Evolutionary conservation across 805 yeast species (phyloP).

Genomic region (Saturnispora mendoncae): DNA sequence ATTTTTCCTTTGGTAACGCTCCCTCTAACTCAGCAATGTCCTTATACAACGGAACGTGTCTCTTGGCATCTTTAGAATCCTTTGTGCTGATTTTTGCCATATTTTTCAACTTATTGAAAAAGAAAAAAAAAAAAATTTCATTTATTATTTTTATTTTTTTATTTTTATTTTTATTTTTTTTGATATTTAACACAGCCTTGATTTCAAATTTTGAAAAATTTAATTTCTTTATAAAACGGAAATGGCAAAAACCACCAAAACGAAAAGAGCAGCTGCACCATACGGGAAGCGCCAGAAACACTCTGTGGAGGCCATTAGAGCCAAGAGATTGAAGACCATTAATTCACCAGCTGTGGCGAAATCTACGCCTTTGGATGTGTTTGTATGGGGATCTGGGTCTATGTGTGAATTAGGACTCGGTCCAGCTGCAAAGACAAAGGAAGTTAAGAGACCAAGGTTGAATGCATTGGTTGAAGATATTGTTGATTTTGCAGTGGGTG

Average conservation of each 20-base stretch:
- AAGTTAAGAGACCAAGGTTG: slow-evolving; percentile 91
- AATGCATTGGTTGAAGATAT: slow-evolving; percentile 69
- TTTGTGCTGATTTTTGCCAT: slow-evolving; percentile 59
- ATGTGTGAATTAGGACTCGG: slow-evolving; percentile 99
- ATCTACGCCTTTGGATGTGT: slow-evolving; percentile 55
- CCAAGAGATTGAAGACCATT: slow-evolving; percentile 41
- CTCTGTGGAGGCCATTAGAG: slow-evolving; percentile 38
- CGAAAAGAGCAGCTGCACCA: slow-evolving; percentile 25
- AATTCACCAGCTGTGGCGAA: slow-evolving; percentile 32
- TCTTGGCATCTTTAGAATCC: slow-evolving; percentile 45
- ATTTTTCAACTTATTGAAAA: slow-evolving; percentile 17
- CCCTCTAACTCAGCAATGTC: slow-evolving; percentile 75
- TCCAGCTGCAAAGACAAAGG: slow-evolving; percentile 82
- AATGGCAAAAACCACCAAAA: slow-evolving; percentile 31
- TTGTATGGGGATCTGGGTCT: slow-evolving; percentile 94
- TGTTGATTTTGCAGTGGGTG: slow-evolving; percentile 89
- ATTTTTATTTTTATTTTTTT: background rate
- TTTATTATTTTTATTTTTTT: too few species aligned
- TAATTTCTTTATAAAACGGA: background rate
- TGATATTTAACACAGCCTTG: slow-evolving; percentile 5
- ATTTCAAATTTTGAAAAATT: background rate
- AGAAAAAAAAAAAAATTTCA: slow-evolving; percentile 4
- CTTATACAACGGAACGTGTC: slow-evolving; percentile 74
- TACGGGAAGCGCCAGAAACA: slow-evolving; percentile 25
- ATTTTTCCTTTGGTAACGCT: slow-evolving; percentile 31